Evolutionary conservation across 495 filamentous ascomycete genomes (phyloP), one percentile per base, ranked within the genome.

Genomic region (Aspergillus haitiensis): DNA sequence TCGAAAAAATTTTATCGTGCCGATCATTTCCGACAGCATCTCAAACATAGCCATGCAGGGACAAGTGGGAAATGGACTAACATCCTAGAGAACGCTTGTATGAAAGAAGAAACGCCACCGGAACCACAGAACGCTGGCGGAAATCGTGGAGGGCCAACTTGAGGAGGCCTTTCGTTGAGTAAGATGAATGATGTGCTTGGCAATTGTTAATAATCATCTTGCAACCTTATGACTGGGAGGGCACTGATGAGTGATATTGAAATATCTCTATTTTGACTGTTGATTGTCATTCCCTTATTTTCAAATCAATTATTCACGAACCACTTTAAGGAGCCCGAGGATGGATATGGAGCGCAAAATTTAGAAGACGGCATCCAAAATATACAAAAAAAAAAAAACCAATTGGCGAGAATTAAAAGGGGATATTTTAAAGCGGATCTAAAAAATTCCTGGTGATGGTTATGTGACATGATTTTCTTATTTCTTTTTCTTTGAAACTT

Each of bases 21-120:
- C 15, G 94, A 98, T 70, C 94, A 98, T 70, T 98, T 98, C 81
- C 86, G 94, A 39, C 94, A 98, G 72, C 94, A 98, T 75, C 79
- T 98, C 54, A 98, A 98, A 78, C 94, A 98, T 66, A 97, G 93
- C 70, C 94, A 98, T 74, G 91, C 89, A 7, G 95, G 94, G 11
- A 93, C 92, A 2, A 97, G 92, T 74, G 94, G 94, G 21, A 98
- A 98, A 70, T 98, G 95, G 94, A 98, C 94, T 16, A 98, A 98
- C 72, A 93, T 96, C 78, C 75, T 98, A 44, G 94, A 98, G 69
- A 95, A 90, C 67, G 91, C 93, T 34, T 98, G 94, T 73, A 96
- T 97, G 93, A 89, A 92, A 74, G 92, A 97, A 62, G 93, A 98
- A 72, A 78, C 84, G 32, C 80, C 79, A 2, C 71, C 72, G 1